Evolutionary conservation across 176 grass and related monocot genomes (phyloP), one percentile per base, ranked within the genome.

Genomic region (Bonia amplexicaulis): DNA sequence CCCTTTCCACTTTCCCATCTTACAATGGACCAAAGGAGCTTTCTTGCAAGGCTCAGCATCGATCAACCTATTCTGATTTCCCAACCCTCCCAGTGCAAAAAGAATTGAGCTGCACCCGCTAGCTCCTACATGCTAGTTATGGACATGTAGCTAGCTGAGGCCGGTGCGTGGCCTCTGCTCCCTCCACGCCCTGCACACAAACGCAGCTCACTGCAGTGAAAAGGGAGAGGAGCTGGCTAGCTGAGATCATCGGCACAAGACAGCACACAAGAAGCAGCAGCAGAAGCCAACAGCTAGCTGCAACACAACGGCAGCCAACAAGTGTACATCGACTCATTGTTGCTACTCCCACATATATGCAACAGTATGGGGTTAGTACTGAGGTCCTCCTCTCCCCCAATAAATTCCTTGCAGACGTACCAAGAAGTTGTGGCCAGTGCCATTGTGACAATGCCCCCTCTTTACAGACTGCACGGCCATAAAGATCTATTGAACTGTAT

Each of bases 381-480:
- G 81, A 75, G 81, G 89, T 86, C 87, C 42, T 73, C 77, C 25
- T 33, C 61, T 48, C 37, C 5, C 72, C 73, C 57, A 80, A 86
- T 93, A 91, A 91, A 91, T 92, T 88, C 85, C 82, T 74, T 73
- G 81, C 80, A 75, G 70, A 86, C 40, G 91, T 87, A 87, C 86
- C 62, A 82, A 83, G 86, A 81, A 60, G 85, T 91, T 84, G 86
- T 81, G 78, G 69, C 65, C 87, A 84, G 79, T 87, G 79, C 70
- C 73, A 59, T 82, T 82, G 79, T 77, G 80, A 52, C 79, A 70
- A 70, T 78, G 79, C 52, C 76, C 86, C 52, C 66, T 88, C 79
- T 93, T 92, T 90, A 90, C 91, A 88, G 69, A 90, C 89, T 91
- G 87, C 86, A 90, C 5, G 66, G 64, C 89, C 84, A 91, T 93